phyloP scores from a whole-genome alignment of 345 rosid species.

The Camelina hispida region DNA sequence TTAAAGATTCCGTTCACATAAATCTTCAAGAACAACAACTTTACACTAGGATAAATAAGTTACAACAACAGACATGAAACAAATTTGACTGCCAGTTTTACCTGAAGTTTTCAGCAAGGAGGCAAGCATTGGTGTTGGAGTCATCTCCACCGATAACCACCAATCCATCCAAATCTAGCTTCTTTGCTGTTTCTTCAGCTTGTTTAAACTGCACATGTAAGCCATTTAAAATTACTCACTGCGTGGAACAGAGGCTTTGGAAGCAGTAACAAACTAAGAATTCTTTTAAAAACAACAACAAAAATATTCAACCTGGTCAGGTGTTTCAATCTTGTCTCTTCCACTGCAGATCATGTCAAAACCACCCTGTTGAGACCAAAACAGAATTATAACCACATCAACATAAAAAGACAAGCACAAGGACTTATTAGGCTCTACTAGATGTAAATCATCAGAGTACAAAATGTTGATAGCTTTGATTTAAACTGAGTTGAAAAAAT shows the following conservation, averaged over 20 bases:
- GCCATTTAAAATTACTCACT: slow-evolving; percentile 14
- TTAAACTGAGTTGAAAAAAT: neutral
- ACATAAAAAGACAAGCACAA: neutral
- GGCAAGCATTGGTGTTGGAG: slow-evolving; percentile 98
- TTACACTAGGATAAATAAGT: neutral
- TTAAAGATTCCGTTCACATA: neutral
- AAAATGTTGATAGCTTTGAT: neutral
- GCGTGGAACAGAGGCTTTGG: neutral
- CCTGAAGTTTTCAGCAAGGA: slow-evolving; percentile 98
- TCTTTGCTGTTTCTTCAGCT: slow-evolving; percentile 92
- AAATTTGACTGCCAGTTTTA: slow-evolving; percentile 1
- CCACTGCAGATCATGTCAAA: slow-evolving; percentile 99
- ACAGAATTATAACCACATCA: slow-evolving; percentile 10
- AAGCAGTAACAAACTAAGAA: neutral
- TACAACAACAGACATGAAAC: neutral
- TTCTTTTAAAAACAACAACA: neutral
- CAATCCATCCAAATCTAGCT: slow-evolving; percentile 94
- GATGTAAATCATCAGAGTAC: neutral
- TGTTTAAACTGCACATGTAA: slow-evolving; percentile 77
- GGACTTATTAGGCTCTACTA: neutral
- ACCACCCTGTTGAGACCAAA: slow-evolving; percentile 70
- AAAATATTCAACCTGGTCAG: slow-evolving; percentile 71
- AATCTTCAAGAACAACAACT: slow-evolving; percentile 5
- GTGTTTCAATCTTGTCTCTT: slow-evolving; percentile 98
- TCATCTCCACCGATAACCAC: slow-evolving; percentile 99